These are phyloP conservation scores for Alopecurus myosuroides DNA, from an alignment of 176 grass and related monocot genomes.

Conservation along the genomic window DNA sequence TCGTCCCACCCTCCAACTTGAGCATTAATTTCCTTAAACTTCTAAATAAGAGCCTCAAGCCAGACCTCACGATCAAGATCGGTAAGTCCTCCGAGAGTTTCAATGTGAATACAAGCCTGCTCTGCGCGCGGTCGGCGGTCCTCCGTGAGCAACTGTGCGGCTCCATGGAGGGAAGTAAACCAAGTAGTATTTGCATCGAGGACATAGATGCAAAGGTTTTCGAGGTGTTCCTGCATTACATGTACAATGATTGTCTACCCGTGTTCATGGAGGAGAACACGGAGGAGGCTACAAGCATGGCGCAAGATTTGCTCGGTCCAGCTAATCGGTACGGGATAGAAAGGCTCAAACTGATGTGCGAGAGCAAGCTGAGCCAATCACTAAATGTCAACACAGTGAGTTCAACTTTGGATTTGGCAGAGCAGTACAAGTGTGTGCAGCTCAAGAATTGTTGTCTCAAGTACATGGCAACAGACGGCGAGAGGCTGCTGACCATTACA, in stretches of 20 bases:
- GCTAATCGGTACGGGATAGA: neutral
- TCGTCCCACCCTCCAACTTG: neutral
- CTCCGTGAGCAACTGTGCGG: neutral
- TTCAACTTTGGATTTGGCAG: neutral
- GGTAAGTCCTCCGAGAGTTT: neutral
- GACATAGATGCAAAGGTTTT: neutral
- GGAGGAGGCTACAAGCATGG: neutral
- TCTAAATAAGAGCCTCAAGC: neutral
- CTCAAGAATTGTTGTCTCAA: neutral
- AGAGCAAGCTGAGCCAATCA: neutral
- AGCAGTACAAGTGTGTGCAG: neutral
- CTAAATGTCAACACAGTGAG: neutral
- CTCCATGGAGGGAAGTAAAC: neutral
- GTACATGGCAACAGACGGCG: neutral
- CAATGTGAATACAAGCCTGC: neutral
- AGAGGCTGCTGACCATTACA: neutral
- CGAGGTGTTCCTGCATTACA: neutral
- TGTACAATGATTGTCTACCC: neutral
- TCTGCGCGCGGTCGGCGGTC: neutral
- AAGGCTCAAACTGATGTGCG: neutral
- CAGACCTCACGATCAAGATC: neutral
- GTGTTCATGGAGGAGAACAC: neutral
- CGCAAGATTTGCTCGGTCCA: neutral
- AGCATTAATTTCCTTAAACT: neutral
- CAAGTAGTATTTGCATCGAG: neutral